Evolutionary conservation across 768 basidiomycete species (phyloP), one percentile per base, ranked within the genome.

Genomic region (Candolleomyces efflorescens): DNA sequence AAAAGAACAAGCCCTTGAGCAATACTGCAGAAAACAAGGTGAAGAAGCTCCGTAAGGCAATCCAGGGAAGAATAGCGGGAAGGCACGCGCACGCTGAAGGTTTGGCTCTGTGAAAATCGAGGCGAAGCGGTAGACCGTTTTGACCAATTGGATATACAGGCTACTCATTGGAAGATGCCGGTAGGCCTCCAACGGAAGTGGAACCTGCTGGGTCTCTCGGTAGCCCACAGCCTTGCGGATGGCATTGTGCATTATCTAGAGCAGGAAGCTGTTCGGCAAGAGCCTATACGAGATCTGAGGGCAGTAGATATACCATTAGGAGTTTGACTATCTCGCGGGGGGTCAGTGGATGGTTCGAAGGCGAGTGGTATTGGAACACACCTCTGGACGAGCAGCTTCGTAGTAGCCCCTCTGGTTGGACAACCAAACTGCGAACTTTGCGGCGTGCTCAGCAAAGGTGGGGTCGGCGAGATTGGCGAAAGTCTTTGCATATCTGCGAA

Each of bases 401-500:
- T 85, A 85, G 62, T 85, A 85, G 1, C 83, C 83, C 60, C 76
- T 78, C 43, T 74, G 71, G 52, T 77, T 75, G 23, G 64, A 49
- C 43, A 83, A 63, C 82, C 81, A 85, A 2, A n/a, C 5, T 1
- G 71, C 67, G 18, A 84, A 66, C 63, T 76, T 82, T 17, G 63
- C 63, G 5, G 75, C 65, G 52, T 67, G 67, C 0, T 48, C 49
- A 17, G 45, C 48, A 54, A 69, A 79, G 1, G 50, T 24, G 46
- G 20, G 59, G 32, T 22, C 37, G 26, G 32, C 49, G 57, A 53
- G 48, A 55, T 60, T n/a, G 1, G 32, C 13, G 46, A 55, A 50
- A 5, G 55, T 37, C 22, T 20, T 17, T 17, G 37, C 27, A 39
- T 23, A 53, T 23, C 18, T 9, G 11, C 36, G n/a, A 18, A 45